These are phyloP conservation scores for Cruciata laevipes DNA, from an alignment of 257 asterid genomes.

Conservation along the genomic window DNA sequence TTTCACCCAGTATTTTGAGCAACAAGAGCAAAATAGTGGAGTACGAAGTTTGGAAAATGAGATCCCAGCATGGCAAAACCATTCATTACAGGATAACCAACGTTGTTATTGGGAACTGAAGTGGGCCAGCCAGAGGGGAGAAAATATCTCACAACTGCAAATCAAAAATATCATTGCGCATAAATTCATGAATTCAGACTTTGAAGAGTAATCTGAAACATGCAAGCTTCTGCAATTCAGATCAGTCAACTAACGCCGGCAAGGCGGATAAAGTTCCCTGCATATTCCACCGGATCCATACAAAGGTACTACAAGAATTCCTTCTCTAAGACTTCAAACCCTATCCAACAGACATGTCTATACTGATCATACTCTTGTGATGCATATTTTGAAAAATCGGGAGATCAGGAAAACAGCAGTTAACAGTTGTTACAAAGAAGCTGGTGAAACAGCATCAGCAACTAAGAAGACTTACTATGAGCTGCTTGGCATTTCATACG, in stretches of 20 bases:
- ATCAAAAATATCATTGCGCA: no score
- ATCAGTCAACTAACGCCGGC: background rate
- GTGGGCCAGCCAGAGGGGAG: no score
- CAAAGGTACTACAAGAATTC: background rate
- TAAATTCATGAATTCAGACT: background rate
- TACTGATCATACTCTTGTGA: background rate
- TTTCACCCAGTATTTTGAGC: no score
- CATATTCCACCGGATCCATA: background rate
- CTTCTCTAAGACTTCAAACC: background rate
- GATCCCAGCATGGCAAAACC: no score
- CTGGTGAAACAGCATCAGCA: constrained; percentile 8
- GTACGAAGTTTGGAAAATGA: no score
- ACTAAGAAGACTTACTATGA: constrained; percentile 37
- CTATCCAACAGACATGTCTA: background rate
- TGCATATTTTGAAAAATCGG: background rate
- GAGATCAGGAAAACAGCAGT: constrained; percentile 16
- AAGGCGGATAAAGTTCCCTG: background rate
- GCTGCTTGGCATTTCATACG: constrained; percentile 41
- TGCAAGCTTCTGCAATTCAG: constrained; percentile 3
- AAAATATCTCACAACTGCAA: no score
- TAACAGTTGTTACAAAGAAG: constrained; percentile 24
- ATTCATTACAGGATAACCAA: no score
- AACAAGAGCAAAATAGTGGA: no score
- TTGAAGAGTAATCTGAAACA: background rate
- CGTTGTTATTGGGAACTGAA: no score